These are phyloP conservation scores for Phytophthora crassamura DNA, from an alignment of 352 stramenopile species.

Conservation along the genomic window DNA sequence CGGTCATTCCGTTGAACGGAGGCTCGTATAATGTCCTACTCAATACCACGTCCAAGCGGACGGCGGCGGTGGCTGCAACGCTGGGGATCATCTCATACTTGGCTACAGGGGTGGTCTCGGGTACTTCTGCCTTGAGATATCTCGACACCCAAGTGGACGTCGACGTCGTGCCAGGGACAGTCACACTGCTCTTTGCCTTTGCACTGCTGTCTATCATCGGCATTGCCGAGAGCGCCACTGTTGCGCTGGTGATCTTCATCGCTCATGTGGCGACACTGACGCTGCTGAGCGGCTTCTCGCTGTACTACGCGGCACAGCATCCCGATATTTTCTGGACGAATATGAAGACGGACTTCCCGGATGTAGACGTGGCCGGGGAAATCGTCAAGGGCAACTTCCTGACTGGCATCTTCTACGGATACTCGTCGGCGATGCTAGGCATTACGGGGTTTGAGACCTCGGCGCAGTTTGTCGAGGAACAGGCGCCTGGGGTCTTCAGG, in stretches of 20 bases:
- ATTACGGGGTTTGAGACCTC: constrained; percentile 93
- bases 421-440: constrained; percentile 88
- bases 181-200: constrained; percentile 82
- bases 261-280: constrained; percentile 83
- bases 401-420: constrained; percentile 82
- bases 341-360: constrained; percentile 69
- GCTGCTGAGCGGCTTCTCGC: constrained; percentile 63
- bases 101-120: constrained; percentile 83
- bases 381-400: constrained; percentile 62
- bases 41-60: constrained; percentile 92
- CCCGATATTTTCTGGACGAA: constrained; percentile 68
- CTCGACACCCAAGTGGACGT: constrained; percentile 62
- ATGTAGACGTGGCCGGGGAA: constrained; percentile 41
- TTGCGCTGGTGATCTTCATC: constrained; percentile 89
- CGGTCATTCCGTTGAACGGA: constrained; percentile 90
- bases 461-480: constrained; percentile 92
- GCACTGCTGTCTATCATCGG: constrained; percentile 83
- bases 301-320: constrained; percentile 71
- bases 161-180: constrained; percentile 48
- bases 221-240: constrained; percentile 86
- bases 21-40: constrained; percentile 93
- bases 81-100: constrained; percentile 93
- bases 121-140: constrained; percentile 67
- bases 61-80: constrained; percentile 87
- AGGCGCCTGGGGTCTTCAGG: constrained; percentile 84